A percentile compares a stretch with the other conserved stretches of the same genome.
These are phyloP conservation scores for Tylopilus sp. DNA, from an alignment of 768 basidiomycete genomes.

Conservation along the genomic window DNA sequence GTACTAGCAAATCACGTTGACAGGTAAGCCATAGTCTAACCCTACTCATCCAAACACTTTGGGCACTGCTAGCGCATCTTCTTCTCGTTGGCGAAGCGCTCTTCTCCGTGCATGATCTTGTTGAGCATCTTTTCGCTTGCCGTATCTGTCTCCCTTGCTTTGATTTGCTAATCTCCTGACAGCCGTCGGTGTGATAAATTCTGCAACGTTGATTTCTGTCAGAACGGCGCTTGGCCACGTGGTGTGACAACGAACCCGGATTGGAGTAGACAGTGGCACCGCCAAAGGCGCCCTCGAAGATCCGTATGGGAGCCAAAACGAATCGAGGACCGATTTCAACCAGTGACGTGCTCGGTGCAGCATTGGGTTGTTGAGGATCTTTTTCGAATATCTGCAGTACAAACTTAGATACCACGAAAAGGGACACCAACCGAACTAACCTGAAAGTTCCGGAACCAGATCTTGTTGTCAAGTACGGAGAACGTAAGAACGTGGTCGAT, in stretches of 20 bases:
- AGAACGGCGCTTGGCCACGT: neutral
- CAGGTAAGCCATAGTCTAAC: neutral
- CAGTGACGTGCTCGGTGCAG: slow-evolving; percentile 80
- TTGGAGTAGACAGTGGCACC: slow-evolving; percentile 96
- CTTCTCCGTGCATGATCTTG: slow-evolving; percentile 61
- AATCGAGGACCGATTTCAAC: slow-evolving; percentile 98
- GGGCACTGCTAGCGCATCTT: slow-evolving; percentile 78
- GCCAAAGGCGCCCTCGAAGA: slow-evolving; percentile 96
- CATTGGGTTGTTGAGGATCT: slow-evolving; percentile 84
- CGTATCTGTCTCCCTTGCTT: slow-evolving; percentile 79
- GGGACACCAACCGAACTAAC: slow-evolving; percentile 38
- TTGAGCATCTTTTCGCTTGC: slow-evolving; percentile 75
- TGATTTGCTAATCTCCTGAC: slow-evolving; percentile 67
- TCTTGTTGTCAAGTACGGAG: slow-evolving; percentile 91
- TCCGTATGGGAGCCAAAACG: slow-evolving; percentile 94
- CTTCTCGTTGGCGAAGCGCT: slow-evolving; percentile 58
- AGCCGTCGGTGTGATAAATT: slow-evolving; percentile 88
- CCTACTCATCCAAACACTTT: slow-evolving; percentile 80
- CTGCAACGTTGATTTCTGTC: slow-evolving; percentile 37
- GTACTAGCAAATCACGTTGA: neutral
- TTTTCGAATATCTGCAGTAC: slow-evolving; percentile 85
- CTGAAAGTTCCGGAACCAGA: slow-evolving; percentile 99
- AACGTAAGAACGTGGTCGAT: slow-evolving; percentile 97
- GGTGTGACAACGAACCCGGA: slow-evolving; percentile 56
- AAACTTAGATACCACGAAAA: neutral